Percentiles rank a stretch among this genome's conserved stretches.
phyloP scores from a whole-genome alignment of 441 rosid species.

The Caryocar brasiliense region DNA sequence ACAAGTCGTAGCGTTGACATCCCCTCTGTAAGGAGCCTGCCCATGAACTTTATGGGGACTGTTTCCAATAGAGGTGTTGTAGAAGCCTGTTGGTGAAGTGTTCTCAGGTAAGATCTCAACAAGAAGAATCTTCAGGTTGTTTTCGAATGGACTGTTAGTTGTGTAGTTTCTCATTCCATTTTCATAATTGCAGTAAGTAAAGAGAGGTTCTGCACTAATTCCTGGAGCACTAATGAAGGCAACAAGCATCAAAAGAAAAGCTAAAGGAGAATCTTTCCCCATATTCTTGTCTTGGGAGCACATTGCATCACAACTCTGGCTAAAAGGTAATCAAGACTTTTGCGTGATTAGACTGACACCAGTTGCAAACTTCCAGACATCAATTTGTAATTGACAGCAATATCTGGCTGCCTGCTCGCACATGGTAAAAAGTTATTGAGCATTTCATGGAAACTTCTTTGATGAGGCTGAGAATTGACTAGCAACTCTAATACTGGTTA shows the following conservation, averaged over 20 bases:
- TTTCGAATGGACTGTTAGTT: conserved; percentile 1
- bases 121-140: conserved; percentile 9
- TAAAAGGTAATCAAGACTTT: neutral
- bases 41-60: conserved; percentile 8
- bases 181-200: neutral
- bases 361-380: too few species aligned
- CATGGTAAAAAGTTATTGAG: too few species aligned
- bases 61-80: conserved; percentile 14
- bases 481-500: too few species aligned
- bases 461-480: too few species aligned
- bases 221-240: neutral
- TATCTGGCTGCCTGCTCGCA: too few species aligned
- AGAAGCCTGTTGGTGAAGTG: conserved; percentile 15
- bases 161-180: neutral
- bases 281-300: neutral
- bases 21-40: conserved; percentile 30
- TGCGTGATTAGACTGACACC: too few species aligned
- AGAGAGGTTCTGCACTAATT: neutral
- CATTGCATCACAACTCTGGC: neutral
- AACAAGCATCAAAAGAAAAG: neutral
- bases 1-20: conserved; percentile 11
- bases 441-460: too few species aligned
- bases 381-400: too few species aligned
- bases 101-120: conserved; percentile 6
- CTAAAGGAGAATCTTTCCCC: neutral